Conservation (phyloP, 495 filamentous ascomycete genomes). For the Penicillium paradoxum region DNA sequence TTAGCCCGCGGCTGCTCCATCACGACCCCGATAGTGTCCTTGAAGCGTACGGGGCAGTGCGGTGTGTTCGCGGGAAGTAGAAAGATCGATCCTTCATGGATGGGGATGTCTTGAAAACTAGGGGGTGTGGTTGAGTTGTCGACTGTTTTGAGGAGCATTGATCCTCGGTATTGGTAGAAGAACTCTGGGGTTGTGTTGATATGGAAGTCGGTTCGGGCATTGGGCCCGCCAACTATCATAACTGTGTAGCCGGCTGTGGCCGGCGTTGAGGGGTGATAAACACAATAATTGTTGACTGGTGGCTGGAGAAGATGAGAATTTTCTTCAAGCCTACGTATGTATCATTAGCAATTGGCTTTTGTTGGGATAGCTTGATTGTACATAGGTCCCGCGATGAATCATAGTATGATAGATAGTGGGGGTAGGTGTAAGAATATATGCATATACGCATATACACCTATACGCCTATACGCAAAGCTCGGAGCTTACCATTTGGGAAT, state of each 20-base stretch:
- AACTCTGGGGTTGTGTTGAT: slow-evolving; percentile 95
- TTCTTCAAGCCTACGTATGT: slow-evolving; percentile 67
- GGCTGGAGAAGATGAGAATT: slow-evolving; percentile 92
- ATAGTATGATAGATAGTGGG: slow-evolving; percentile 15
- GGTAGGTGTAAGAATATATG: neutral
- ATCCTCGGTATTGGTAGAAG: slow-evolving; percentile 94
- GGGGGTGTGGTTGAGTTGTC: slow-evolving; percentile 49
- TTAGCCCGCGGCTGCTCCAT: slow-evolving; percentile 79
- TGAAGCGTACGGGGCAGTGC: slow-evolving; percentile 71
- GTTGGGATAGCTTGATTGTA: neutral
- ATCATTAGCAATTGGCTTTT: neutral
- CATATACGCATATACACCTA: neutral
- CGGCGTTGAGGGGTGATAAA: slow-evolving; percentile 62
- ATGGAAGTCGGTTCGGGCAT: slow-evolving; percentile 96
- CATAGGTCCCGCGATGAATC: slow-evolving; percentile 12
- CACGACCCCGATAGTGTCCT: slow-evolving; percentile 73
- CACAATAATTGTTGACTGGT: slow-evolving; percentile 95
- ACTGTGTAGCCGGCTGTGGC: slow-evolving; percentile 44
- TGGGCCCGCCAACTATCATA: slow-evolving; percentile 91
- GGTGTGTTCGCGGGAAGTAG: slow-evolving; percentile 86
- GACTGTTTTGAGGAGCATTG: slow-evolving; percentile 91
- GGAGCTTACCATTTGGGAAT: slow-evolving; percentile 73
- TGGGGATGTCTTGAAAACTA: slow-evolving; percentile 75
- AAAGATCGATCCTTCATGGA: slow-evolving; percentile 92
- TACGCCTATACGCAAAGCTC: neutral